These are phyloP conservation scores for Tinospora cordifolia DNA, from an alignment of 164 flowering plant genomes.

Conservation along the genomic window DNA sequence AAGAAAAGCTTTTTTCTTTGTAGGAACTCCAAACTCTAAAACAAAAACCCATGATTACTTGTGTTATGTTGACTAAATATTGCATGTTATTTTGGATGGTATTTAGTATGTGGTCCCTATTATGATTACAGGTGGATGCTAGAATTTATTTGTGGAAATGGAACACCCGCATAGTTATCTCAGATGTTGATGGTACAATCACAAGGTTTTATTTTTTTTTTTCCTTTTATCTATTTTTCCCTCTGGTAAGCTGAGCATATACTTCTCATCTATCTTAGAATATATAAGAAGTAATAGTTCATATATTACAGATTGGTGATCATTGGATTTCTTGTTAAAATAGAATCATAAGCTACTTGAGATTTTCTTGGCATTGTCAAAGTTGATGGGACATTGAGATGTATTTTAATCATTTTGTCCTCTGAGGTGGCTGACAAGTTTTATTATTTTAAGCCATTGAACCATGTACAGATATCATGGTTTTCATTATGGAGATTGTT, in stretches of 20 bases:
- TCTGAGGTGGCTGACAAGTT: too few species aligned
- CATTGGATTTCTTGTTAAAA: too few species aligned
- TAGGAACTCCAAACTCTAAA: neutral
- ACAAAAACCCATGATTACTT: neutral
- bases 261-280: neutral
- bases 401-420: too few species aligned
- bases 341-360: too few species aligned
- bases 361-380: too few species aligned
- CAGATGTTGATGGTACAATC: constrained; percentile 98
- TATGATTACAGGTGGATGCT: constrained; percentile 78
- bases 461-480: too few species aligned
- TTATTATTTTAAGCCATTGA: too few species aligned
- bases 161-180: constrained; percentile 81
- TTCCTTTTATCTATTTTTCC: neutral
- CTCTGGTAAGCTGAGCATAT: neutral
- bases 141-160: constrained; percentile 94
- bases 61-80: constrained; percentile 4
- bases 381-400: too few species aligned
- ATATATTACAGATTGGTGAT: too few species aligned
- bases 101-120: neutral
- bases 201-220: constrained; percentile 46
- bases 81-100: neutral
- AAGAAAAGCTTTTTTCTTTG: neutral
- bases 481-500: too few species aligned
- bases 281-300: too few species aligned